Percentiles rank a stretch among this genome's conserved stretches.
These are phyloP conservation scores for Neurospora sp. DNA, from an alignment of 495 filamentous ascomycete genomes.

Conservation along the genomic window DNA sequence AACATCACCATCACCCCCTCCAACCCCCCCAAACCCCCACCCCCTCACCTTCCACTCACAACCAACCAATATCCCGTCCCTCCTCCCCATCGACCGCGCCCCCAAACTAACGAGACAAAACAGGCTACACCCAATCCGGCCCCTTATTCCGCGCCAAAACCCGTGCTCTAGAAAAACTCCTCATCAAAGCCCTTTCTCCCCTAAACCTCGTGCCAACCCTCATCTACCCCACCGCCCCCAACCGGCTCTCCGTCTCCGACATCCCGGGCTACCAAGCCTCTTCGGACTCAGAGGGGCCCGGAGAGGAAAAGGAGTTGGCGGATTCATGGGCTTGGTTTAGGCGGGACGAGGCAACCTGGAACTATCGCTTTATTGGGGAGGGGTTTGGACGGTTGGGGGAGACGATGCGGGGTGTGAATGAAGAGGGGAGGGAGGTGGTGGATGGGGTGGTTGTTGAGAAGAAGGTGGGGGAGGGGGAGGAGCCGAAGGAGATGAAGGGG, in stretches of 20 bases:
- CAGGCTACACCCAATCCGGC: slow-evolving; percentile 87
- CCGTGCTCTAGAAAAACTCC: slow-evolving; percentile 70
- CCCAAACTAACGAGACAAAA: not conserved
- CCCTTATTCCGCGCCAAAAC: slow-evolving; percentile 81
- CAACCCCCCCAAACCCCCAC: not conserved
- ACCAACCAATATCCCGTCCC: too few relatives aligned
- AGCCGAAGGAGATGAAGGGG: not conserved
- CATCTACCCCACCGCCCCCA: slow-evolving; percentile 53
- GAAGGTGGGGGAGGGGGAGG: not conserved
- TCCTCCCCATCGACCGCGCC: too few relatives aligned
- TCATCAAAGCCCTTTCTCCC: slow-evolving; percentile 60
- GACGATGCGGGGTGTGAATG: slow-evolving; percentile 27
- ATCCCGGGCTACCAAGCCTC: slow-evolving; percentile 54
- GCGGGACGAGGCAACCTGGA: slow-evolving; percentile 46
- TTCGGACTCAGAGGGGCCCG: slow-evolving; percentile 18
- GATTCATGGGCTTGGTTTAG: slow-evolving; percentile 84
- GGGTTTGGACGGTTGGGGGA: slow-evolving; percentile 52
- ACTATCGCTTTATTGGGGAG: slow-evolving; percentile 57
- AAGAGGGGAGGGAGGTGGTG: not conserved
- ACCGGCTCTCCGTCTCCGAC: slow-evolving; percentile 51
- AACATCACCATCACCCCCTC: not conserved
- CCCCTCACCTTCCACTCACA: not conserved
- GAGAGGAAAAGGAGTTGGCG: slow-evolving; percentile 26
- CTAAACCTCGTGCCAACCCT: slow-evolving; percentile 46
- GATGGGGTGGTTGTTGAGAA: not conserved